A percentile compares a stretch with the other conserved stretches of the same genome.
phyloP scores from a whole-genome alignment of 1,284 basidiomycete genomes.

The Cryptococcus sp. region DNA sequence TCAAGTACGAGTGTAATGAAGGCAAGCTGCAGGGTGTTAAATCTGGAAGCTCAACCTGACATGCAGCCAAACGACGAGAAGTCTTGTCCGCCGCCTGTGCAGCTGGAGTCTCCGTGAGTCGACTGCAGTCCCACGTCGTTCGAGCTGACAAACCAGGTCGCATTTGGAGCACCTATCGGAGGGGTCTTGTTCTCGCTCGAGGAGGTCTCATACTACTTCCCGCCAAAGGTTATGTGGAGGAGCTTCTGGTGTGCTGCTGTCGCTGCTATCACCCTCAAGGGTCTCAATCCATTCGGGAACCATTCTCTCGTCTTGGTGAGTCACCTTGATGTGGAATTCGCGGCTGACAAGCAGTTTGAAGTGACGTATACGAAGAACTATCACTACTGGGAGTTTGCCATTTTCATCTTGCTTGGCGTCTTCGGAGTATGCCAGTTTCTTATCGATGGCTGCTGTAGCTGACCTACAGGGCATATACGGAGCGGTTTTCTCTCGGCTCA shows the following conservation, averaged over 20 bases:
- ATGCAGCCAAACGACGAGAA: constrained; percentile 73
- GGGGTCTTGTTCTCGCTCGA: constrained; percentile 88
- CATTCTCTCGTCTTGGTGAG: constrained; percentile 49
- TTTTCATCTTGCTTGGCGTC: constrained; percentile 78
- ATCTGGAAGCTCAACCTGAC: background rate
- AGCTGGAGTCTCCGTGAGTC: constrained; percentile 46
- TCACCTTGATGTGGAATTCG: constrained; percentile 2
- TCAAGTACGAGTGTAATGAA: constrained; percentile 90
- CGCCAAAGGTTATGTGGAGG: constrained; percentile 89
- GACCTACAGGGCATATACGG: constrained; percentile 74
- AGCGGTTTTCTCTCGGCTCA: constrained; percentile 79
- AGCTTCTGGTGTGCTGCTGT: constrained; percentile 95
- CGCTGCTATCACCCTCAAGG: constrained; percentile 78
- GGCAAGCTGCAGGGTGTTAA: constrained; percentile 52
- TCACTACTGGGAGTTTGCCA: constrained; percentile 50
- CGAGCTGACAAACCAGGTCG: constrained; percentile 53
- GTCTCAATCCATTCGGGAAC: constrained; percentile 82
- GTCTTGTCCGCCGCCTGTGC: constrained; percentile 88
- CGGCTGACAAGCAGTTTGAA: constrained; percentile 24
- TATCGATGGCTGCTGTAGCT: background rate
- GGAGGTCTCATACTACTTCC: constrained; percentile 94
- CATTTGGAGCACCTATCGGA: constrained; percentile 86
- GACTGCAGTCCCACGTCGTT: background rate
- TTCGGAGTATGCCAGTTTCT: constrained; percentile 59
- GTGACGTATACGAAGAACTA: constrained; percentile 45